A percentile compares a stretch with the other conserved stretches of the same genome.
Evolutionary conservation across 2,329 filamentous ascomycete species (phyloP).

Genomic region (Neonectria faginata): DNA sequence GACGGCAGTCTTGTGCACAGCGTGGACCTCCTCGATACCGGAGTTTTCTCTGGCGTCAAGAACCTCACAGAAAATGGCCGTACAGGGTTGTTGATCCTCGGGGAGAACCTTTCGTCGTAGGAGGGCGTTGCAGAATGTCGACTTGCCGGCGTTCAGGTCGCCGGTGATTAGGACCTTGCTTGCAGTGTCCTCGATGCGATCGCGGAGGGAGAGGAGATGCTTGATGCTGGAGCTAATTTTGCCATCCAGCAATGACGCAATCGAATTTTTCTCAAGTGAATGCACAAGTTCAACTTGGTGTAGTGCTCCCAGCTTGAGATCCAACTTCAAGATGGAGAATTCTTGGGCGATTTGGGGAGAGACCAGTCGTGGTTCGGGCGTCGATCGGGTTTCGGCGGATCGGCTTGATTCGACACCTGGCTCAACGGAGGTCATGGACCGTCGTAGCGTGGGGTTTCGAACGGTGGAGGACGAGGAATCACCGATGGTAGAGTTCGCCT

Average conservation of each 20-base stretch:
- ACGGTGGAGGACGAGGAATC: conserved; percentile 56
- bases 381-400: conserved; percentile 70
- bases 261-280: conserved; percentile 90
- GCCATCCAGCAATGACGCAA: conserved; percentile 90
- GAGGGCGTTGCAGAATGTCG: conserved; percentile 98
- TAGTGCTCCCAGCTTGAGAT: conserved; percentile 87
- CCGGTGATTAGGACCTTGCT: conserved; percentile 97
- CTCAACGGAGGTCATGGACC: conserved; percentile 79
- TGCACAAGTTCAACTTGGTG: conserved; percentile 93
- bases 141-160: conserved; percentile 97
- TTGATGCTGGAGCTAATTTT: conserved; percentile 95
- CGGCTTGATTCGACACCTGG: conserved; percentile 77
- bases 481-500: conserved; percentile 70
- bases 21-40: conserved; percentile 94
- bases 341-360: conserved; percentile 94
- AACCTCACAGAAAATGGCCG: conserved; percentile 98
- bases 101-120: conserved; percentile 91
- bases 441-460: conserved; percentile 66
- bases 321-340: conserved; percentile 94
- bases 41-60: conserved; percentile 91
- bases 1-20: conserved; percentile 81
- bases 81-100: conserved; percentile 98
- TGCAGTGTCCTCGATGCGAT: conserved; percentile 95
- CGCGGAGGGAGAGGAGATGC: conserved; percentile 85
- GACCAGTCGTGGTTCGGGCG: conserved; percentile 82